Evolutionary conservation across 495 filamentous ascomycete species (phyloP), one percentile per base, ranked within the genome.

Genomic region (Hyaloscypha finlandica): DNA sequence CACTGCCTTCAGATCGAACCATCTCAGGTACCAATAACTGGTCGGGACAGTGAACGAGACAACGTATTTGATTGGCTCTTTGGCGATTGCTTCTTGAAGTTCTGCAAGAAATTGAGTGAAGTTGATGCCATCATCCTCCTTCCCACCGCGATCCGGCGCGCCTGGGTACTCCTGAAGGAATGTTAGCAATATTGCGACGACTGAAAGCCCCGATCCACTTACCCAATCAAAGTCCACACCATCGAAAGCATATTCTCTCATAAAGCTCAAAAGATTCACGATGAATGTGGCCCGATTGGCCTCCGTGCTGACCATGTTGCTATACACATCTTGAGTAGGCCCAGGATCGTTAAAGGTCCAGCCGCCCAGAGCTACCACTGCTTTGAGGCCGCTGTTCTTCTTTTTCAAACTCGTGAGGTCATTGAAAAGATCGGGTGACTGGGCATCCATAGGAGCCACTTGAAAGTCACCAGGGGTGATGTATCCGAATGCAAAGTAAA

Each of bases 1-100:
- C n/a, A n/a, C n/a, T n/a, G n/a, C n/a, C n/a, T n/a, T n/a, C n/a
- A 87, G 25, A 60, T 87, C 79, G 68, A 86, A 87, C 12, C 70
- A 63, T n/a, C 76, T 73, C 0, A 88, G 66, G 65, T 88, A 88
- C 83, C 83, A 86, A 52, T 56, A 67, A 3, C 56, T 61, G 8
- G 64, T 35, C 0, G 65, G 65, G 9, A 45, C 14, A 3, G 65
- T 67, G 56, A 57, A 11, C 1, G 65, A 32, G 16, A 61, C 3
- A 1, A 2, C 9, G 35, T 55, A 55, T 6, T 56, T 37, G 29
- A 19, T 6, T 25, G 6, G 6, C 5, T 6, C 4, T 6, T 3
- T 6, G 29, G 20, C 54, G 29, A 14, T 29, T 31, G 22, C 22
- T 5, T 54, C 25, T 25, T 12, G 9, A 6, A 39, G 30, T 25